A percentile compares a stretch with the other conserved stretches of the same genome.
These are phyloP conservation scores for Agaricales sp. DNA, from an alignment of 1,284 basidiomycete genomes.

Conservation along the genomic window DNA sequence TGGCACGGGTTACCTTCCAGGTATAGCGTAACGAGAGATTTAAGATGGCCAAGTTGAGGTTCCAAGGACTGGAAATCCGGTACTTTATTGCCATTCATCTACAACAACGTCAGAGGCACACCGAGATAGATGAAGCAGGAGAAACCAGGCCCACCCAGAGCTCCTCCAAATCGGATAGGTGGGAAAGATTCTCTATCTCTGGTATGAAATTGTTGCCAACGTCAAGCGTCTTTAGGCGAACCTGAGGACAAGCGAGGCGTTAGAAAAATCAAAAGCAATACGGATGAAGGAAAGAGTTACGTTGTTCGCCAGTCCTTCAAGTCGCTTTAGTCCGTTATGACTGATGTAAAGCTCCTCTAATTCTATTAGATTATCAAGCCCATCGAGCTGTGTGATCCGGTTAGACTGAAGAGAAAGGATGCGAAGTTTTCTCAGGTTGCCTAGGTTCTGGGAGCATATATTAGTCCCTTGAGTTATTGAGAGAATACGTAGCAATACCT, in stretches of 20 bases:
- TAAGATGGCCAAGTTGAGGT: slow-evolving; percentile 58
- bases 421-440: slow-evolving; percentile 57
- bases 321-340: slow-evolving; percentile 79
- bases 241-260: slow-evolving; percentile 30
- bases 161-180: slow-evolving; percentile 74
- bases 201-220: slow-evolving; percentile 80
- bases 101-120: slow-evolving; percentile 4
- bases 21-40: slow-evolving; percentile 80
- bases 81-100: slow-evolving; percentile 89
- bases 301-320: slow-evolving; percentile 86
- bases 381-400: slow-evolving; percentile 82
- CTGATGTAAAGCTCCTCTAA: slow-evolving; percentile 94
- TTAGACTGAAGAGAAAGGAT: slow-evolving; percentile 91
- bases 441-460: slow-evolving; percentile 37
- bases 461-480: slow-evolving; percentile 7
- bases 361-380: slow-evolving; percentile 72
- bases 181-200: slow-evolving; percentile 72
- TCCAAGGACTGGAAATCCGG: slow-evolving; percentile 60
- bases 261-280: slow-evolving; percentile 3
- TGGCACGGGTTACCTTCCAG: slow-evolving; percentile 94
- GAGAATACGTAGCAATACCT: slow-evolving; percentile 35
- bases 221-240: slow-evolving; percentile 79
- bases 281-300: slow-evolving; percentile 29
- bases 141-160: slow-evolving; percentile 70
- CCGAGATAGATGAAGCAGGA: not conserved